Conservation (phyloP, 2,329 filamentous ascomycete genomes). For the Fusarium sulawesiense region DNA sequence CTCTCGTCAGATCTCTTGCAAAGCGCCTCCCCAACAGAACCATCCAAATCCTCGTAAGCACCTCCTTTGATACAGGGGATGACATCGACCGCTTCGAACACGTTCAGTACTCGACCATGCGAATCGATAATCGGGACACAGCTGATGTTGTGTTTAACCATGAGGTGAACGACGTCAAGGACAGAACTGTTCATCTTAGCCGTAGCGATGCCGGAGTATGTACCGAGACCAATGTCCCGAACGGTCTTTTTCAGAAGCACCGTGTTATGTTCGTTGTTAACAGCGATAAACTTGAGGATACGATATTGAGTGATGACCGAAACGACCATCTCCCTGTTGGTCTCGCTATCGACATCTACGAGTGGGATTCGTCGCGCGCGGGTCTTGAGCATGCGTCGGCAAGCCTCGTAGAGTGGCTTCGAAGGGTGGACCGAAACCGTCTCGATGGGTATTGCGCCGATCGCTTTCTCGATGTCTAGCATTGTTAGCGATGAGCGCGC, state of each 20-base stretch:
- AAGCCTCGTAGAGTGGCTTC: conserved; percentile 92
- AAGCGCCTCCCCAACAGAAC: conserved; percentile 88
- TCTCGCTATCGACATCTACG: conserved; percentile 94
- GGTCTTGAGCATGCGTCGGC: conserved; percentile 91
- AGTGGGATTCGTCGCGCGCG: conserved; percentile 93
- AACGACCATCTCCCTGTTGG: conserved; percentile 89
- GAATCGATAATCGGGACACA: conserved; percentile 92
- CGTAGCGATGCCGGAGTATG: conserved; percentile 83
- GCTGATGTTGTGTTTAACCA: conserved; percentile 93
- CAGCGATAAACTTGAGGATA: conserved; percentile 97
- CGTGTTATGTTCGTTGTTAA: conserved; percentile 88
- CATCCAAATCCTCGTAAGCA: conserved; percentile 88
- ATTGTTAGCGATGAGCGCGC: conserved; percentile 32
- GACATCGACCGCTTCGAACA: conserved; percentile 97
- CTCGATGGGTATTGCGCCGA: conserved; percentile 90
- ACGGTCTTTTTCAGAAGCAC: conserved; percentile 89
- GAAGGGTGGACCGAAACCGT: conserved; percentile 96
- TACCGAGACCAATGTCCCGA: conserved; percentile 84
- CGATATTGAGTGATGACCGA: conserved; percentile 98
- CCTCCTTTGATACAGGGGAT: conserved; percentile 96
- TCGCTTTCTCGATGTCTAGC: conserved; percentile 92
- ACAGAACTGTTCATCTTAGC: conserved; percentile 91
- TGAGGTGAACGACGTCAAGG: conserved; percentile 91
- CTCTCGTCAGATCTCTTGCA: conserved; percentile 91
- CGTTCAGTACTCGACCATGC: conserved; percentile 83